These are phyloP conservation scores for Annulohypoxylon truncatum DNA, from an alignment of 2,329 filamentous ascomycete species.

Conservation along the genomic window DNA sequence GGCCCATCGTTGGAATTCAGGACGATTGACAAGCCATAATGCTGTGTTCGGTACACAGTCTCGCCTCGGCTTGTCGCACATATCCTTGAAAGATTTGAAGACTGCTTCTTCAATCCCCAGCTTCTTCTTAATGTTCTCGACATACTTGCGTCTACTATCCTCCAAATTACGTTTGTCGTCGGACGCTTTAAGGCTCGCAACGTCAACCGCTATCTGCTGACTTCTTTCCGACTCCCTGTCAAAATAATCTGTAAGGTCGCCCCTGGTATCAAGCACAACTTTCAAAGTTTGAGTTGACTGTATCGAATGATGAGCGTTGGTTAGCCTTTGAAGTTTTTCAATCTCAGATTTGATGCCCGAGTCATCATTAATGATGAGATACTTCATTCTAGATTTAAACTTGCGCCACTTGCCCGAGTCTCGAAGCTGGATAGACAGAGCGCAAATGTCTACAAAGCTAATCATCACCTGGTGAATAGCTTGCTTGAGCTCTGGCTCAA, in stretches of 20 bases:
- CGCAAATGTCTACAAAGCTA: conserved; percentile 28
- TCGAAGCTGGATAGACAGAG: conserved; percentile 18
- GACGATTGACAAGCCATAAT: conserved; percentile 10
- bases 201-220: conserved; percentile 11
- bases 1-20: conserved; percentile 12
- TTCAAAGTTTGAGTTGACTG: conserved; percentile 20
- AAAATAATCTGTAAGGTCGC: conserved; percentile 1
- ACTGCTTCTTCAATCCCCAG: conserved; percentile 9
- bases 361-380: conserved; percentile 9
- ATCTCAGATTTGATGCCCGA: conserved; percentile 9
- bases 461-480: conserved; percentile 27
- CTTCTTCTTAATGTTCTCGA: conserved; percentile 20
- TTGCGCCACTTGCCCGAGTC: conserved; percentile 17
- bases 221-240: conserved; percentile 9
- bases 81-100: conserved; percentile 10
- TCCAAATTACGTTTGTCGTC: conserved; percentile 19
- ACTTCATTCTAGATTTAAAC: conserved; percentile 17
- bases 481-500: conserved; percentile 20
- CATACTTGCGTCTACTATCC: conserved; percentile 3
- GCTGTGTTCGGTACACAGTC: conserved; percentile 9
- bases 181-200: conserved; percentile 12
- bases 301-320: conserved; percentile 9
- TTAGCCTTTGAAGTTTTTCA: conserved; percentile 9
- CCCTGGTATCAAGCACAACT: conserved; percentile 7
- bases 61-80: conserved; percentile 16